Evolutionary conservation across 2,329 filamentous ascomycete genomes (phyloP).

Genomic region (Thielaviopsis populi): DNA sequence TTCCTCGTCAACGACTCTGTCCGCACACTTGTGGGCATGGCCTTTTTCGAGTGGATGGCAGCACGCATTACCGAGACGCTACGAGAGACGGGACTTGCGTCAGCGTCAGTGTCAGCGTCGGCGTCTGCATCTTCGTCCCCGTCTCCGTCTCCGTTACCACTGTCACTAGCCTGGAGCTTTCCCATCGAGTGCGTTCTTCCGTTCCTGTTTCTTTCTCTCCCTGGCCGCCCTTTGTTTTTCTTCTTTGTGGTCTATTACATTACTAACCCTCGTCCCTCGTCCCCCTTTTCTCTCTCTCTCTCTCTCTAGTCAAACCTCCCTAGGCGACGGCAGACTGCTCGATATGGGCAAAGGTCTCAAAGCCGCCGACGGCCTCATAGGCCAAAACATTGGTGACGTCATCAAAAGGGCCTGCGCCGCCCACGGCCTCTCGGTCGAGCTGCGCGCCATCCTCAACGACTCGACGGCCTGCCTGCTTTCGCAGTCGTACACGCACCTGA

Average conservation of each 20-base stretch:
- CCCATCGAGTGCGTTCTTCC: conserved; percentile 44
- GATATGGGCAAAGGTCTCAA: conserved; percentile 53
- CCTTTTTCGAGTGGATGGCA: conserved; percentile 57
- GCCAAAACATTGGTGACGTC: conserved; percentile 44
- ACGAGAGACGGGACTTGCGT: conserved; percentile 17
- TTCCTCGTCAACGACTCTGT: conserved; percentile 42
- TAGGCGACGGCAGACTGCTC: conserved; percentile 42
- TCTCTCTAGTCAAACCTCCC: conserved; percentile 42
- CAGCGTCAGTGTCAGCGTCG: not conserved
- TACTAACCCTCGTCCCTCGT: not conserved
- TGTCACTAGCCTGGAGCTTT: conserved; percentile 55
- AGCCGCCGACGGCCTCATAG: conserved; percentile 41
- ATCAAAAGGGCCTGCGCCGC: conserved; percentile 39
- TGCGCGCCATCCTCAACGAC: conserved; percentile 51
- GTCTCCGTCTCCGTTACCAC: conserved; percentile 31
- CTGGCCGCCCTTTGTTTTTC: not conserved
- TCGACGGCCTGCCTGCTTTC: conserved; percentile 51
- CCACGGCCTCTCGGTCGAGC: conserved; percentile 37
- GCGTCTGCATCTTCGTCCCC: not conserved
- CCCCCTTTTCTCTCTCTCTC: conserved; percentile 19
- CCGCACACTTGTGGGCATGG: conserved; percentile 41
- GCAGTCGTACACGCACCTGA: conserved; percentile 42
- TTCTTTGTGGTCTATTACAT: not conserved
- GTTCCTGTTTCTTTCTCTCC: not conserved
- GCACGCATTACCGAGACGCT: conserved; percentile 43